Evolutionary conservation across 2,329 filamentous ascomycete genomes (phyloP).

Genomic region (Fusarium liriodendri): DNA sequence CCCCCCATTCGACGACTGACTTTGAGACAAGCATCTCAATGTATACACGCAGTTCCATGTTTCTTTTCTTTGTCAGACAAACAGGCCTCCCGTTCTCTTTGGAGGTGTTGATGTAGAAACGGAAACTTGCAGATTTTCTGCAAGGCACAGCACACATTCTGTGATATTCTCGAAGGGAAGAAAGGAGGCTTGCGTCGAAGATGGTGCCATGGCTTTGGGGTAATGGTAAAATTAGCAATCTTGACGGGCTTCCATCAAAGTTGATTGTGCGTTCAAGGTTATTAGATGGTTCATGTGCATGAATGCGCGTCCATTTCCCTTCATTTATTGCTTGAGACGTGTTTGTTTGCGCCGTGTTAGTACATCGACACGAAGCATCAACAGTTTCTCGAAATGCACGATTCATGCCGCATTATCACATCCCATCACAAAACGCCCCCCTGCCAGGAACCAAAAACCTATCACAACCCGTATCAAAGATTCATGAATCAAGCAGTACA

Average conservation of each 20-base stretch:
- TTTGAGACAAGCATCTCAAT: not conserved
- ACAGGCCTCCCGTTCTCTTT: not conserved
- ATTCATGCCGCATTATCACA: not conserved
- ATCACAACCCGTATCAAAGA: not conserved
- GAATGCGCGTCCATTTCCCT: not conserved
- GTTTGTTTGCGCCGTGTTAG: not conserved
- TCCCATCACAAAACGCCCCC: not conserved
- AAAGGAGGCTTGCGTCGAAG: not conserved
- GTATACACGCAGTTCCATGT: not conserved
- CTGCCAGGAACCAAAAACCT: not conserved
- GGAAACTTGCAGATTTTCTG: not conserved
- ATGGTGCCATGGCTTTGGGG: not conserved
- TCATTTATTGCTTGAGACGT: not conserved
- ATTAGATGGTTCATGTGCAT: not conserved
- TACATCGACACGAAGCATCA: not conserved
- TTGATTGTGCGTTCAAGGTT: not conserved
- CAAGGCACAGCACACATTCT: conserved; percentile 12
- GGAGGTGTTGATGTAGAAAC: not conserved
- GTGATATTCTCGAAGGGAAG: not conserved
- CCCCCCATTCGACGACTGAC: not conserved
- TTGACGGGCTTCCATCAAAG: not conserved
- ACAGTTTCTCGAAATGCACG: not conserved
- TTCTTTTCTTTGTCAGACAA: not conserved
- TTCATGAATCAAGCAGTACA: not conserved
- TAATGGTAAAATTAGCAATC: not conserved